Percentiles rank a stretch among this genome's conserved stretches.
phyloP scores from a whole-genome alignment of 106 monocot species.

The Agapanthus africanus region DNA sequence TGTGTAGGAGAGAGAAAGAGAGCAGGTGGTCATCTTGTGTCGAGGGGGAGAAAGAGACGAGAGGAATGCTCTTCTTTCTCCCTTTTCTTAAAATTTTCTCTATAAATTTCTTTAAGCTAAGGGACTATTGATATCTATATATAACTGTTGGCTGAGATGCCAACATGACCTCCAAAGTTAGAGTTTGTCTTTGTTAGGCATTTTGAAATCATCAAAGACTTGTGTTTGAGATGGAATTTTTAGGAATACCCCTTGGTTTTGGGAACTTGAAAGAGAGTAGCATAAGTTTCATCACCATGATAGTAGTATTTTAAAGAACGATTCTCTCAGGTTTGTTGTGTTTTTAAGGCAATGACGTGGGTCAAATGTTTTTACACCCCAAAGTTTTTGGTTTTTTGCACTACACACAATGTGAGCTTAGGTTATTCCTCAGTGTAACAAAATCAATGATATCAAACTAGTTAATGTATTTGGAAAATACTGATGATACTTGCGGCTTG shows the following conservation, averaged over 20 bases:
- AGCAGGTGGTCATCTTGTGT: slow-evolving; percentile 8
- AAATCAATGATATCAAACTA: neutral
- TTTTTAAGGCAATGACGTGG: neutral
- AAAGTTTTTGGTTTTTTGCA: neutral
- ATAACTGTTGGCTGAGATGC: slow-evolving; percentile 3
- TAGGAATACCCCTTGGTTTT: neutral
- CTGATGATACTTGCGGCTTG: neutral
- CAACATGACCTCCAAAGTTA: neutral
- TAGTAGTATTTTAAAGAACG: neutral
- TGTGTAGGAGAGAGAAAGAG: slow-evolving; percentile 4
- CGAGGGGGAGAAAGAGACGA: neutral
- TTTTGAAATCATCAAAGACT: neutral
- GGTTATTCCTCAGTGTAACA: neutral
- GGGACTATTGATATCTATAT: neutral
- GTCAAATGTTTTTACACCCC: neutral
- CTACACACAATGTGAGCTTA: neutral
- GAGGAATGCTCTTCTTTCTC: neutral
- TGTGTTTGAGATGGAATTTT: neutral
- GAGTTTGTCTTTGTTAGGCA: neutral
- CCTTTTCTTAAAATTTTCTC: neutral
- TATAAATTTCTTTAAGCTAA: slow-evolving; percentile 3
- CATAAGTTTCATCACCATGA: slow-evolving; percentile 1
- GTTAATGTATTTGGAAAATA: neutral
- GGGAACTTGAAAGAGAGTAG: neutral
- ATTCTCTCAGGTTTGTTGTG: neutral